Evolutionary conservation across 176 grass and related monocot genomes (phyloP).

Genomic region (Aegilops sharonensis): DNA sequence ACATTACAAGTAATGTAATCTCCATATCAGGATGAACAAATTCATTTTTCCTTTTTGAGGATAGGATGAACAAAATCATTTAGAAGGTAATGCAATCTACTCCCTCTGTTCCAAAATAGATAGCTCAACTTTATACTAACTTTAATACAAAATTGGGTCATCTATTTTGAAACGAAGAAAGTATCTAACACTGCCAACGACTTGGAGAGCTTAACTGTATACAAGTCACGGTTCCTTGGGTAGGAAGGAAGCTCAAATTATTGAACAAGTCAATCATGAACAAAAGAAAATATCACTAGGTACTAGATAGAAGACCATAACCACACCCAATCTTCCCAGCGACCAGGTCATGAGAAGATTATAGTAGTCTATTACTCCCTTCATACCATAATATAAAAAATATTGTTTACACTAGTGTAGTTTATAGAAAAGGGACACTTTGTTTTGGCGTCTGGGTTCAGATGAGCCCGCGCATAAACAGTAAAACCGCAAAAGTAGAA

Average conservation of each 20-base stretch:
- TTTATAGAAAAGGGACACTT: too few relatives aligned
- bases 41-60: background rate
- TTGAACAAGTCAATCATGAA: background rate
- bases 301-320: background rate
- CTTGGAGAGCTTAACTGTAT: background rate
- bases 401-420: too few relatives aligned
- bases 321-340: background rate
- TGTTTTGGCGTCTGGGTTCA: too few relatives aligned
- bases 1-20: too few relatives aligned
- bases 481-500: too few relatives aligned
- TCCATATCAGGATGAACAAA: background rate
- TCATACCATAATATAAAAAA: too few relatives aligned
- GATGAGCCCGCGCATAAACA: too few relatives aligned
- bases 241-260: background rate
- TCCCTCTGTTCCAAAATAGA: too few relatives aligned
- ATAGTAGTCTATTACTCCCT: too few relatives aligned
- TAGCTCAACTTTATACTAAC: too few relatives aligned
- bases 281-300: background rate
- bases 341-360: background rate
- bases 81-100: background rate
- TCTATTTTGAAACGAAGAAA: too few relatives aligned
- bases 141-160: too few relatives aligned
- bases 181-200: background rate
- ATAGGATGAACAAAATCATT: background rate
- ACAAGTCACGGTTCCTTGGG: background rate